Evolutionary conservation across 2,329 filamentous ascomycete genomes (phyloP).

Genomic region (Epichloe elymi): DNA sequence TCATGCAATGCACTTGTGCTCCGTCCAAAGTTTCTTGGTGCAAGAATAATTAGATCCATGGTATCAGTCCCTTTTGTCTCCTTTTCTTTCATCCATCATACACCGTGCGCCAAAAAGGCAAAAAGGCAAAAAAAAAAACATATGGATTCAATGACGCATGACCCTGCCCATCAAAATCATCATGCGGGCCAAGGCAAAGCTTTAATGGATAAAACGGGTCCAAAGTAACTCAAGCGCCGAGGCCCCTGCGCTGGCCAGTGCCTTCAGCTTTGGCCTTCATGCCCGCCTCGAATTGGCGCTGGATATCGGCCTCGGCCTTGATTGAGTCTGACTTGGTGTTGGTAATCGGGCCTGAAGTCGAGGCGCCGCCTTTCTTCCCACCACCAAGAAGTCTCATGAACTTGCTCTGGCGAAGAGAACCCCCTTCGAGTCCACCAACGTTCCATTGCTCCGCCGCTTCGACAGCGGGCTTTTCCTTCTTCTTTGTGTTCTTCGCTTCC

Average conservation of each 20-base stretch:
- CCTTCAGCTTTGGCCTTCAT: conserved; percentile 43
- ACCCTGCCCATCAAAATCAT: too few relatives aligned
- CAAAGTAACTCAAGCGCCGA: conserved; percentile 30
- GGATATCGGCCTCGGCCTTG: conserved; percentile 38
- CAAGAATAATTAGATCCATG: not conserved
- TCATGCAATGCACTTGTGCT: not conserved
- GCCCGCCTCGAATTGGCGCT: conserved; percentile 42
- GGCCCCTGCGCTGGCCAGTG: conserved; percentile 34
- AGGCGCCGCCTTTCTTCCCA: conserved; percentile 30
- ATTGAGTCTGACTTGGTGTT: conserved; percentile 21
- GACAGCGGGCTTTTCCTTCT: conserved; percentile 10
- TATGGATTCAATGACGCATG: not conserved
- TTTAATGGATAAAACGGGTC: not conserved
- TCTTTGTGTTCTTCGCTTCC: conserved; percentile 8
- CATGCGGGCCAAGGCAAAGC: too few relatives aligned
- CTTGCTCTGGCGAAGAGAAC: conserved; percentile 37
- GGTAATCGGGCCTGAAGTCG: conserved; percentile 7
- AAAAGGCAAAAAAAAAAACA: not conserved
- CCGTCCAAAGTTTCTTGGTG: not conserved
- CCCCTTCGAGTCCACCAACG: conserved; percentile 37
- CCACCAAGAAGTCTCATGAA: conserved; percentile 43
- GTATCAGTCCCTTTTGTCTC: not conserved
- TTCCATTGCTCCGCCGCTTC: conserved; percentile 35
- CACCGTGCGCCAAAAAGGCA: not conserved
- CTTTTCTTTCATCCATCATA: not conserved